A percentile compares a stretch with the other conserved stretches of the same genome.
These are phyloP conservation scores for Aphanomyces stellatus DNA, from an alignment of 352 stramenopile genomes.

Conservation along the genomic window DNA sequence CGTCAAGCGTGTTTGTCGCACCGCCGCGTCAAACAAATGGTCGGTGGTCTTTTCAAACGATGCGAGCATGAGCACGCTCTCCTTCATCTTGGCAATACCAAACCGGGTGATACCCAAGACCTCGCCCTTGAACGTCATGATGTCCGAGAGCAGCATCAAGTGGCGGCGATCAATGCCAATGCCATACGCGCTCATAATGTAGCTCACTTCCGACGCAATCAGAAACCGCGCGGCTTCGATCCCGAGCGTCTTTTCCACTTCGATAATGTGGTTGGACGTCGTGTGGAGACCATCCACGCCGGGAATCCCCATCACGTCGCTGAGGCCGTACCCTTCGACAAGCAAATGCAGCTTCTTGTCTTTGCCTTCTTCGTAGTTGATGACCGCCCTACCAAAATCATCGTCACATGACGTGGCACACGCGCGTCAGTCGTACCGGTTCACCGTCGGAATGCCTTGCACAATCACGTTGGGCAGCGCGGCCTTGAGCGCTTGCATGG, in stretches of 20 bases:
- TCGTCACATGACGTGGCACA: neutral
- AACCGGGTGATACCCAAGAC: constrained; percentile 91
- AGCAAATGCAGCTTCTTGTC: constrained; percentile 92
- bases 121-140: constrained; percentile 99
- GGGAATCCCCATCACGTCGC: constrained; percentile 96
- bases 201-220: constrained; percentile 97
- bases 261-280: constrained; percentile 98
- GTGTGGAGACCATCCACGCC: constrained; percentile 95
- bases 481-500: constrained; percentile 94
- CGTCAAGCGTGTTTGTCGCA: neutral
- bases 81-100: constrained; percentile 99
- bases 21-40: constrained; percentile 99
- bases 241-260: constrained; percentile 93
- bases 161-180: constrained; percentile 99
- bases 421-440: constrained; percentile 37
- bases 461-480: constrained; percentile 96
- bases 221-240: constrained; percentile 97
- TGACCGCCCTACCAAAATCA: constrained; percentile 84
- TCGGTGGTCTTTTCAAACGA: constrained; percentile 99
- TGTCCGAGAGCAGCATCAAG: constrained; percentile 97
- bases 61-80: constrained; percentile 98
- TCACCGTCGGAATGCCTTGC: constrained; percentile 96
- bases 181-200: constrained; percentile 99
- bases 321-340: constrained; percentile 97
- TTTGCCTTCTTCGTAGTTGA: constrained; percentile 92